Evolutionary conservation across 2,329 filamentous ascomycete species (phyloP).

Genomic region (Diaporthe citri): DNA sequence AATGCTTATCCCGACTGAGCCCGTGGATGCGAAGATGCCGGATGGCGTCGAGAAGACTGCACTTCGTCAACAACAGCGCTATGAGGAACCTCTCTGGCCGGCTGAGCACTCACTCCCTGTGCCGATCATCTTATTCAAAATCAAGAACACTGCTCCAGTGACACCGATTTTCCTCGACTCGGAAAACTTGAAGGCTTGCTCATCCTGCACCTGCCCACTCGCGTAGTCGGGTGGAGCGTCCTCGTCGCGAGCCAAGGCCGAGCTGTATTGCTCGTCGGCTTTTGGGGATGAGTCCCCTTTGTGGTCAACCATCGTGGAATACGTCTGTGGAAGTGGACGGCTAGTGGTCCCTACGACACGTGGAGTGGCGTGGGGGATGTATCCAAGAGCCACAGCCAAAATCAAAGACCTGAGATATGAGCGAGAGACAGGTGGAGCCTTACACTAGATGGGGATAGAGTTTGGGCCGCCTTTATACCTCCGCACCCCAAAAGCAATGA

Average conservation of each 20-base stretch:
- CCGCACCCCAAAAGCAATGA: not conserved
- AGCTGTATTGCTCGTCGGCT: not conserved
- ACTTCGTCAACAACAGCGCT: not conserved
- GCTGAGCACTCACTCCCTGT: slow-evolving; percentile 61
- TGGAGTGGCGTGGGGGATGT: not conserved
- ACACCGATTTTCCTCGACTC: slow-evolving; percentile 65
- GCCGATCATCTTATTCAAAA: slow-evolving; percentile 71
- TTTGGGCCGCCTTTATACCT: slow-evolving; percentile 19
- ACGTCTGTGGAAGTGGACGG: too few relatives aligned
- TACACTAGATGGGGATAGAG: not conserved
- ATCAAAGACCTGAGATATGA: not conserved
- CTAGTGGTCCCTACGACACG: not conserved
- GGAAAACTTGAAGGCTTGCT: slow-evolving; percentile 51
- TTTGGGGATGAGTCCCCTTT: not conserved
- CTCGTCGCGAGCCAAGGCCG: not conserved
- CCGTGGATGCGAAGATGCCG: slow-evolving; percentile 63
- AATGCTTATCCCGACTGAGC: slow-evolving; percentile 62
- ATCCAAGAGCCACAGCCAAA: not conserved
- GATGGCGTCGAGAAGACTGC: slow-evolving; percentile 66
- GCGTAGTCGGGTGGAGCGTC: not conserved
- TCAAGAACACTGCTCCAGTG: slow-evolving; percentile 65
- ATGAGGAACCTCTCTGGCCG: not conserved
- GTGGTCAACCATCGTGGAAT: slow-evolving; percentile 14
- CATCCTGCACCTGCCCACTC: slow-evolving; percentile 30
- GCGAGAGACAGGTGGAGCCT: not conserved